Conservation (phyloP, 2,329 filamentous ascomycete genomes). For the Chaetomium sp. region DNA sequence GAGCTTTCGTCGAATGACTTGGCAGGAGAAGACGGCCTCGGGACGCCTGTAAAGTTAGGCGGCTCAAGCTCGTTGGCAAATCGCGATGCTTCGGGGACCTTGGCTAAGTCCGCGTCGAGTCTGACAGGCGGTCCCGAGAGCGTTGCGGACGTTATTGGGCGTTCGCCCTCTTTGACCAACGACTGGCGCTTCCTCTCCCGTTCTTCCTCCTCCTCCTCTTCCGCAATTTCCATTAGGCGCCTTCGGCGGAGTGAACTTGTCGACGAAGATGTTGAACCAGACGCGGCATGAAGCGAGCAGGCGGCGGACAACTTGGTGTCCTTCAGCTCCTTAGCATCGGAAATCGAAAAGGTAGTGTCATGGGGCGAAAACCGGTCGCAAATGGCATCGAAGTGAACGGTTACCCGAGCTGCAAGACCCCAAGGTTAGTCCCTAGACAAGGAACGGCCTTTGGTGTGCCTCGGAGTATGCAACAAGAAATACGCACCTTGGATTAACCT, state of each 20-base stretch:
- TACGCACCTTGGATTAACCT: slow-evolving; percentile 80
- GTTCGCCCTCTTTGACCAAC: slow-evolving; percentile 42
- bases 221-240: slow-evolving; percentile 85
- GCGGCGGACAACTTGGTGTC: slow-evolving; percentile 83
- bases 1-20: slow-evolving; percentile 37
- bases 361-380: slow-evolving; percentile 74
- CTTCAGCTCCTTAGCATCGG: slow-evolving; percentile 68
- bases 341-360: slow-evolving; percentile 76
- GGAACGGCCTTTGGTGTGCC: not conserved
- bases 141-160: slow-evolving; percentile 24
- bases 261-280: slow-evolving; percentile 78
- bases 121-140: slow-evolving; percentile 36
- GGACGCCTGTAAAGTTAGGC: slow-evolving; percentile 44
- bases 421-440: slow-evolving; percentile 20
- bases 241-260: slow-evolving; percentile 70
- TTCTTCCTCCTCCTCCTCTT: slow-evolving; percentile 69
- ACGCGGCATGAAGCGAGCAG: slow-evolving; percentile 83
- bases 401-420: slow-evolving; percentile 62
- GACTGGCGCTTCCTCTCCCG: slow-evolving; percentile 54
- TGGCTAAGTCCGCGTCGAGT: slow-evolving; percentile 47
- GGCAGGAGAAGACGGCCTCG: slow-evolving; percentile 40
- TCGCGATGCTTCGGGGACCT: slow-evolving; percentile 42
- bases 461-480: slow-evolving; percentile 1
- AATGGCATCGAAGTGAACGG: slow-evolving; percentile 62
- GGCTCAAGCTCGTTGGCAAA: slow-evolving; percentile 46